Evolutionary conservation across 129 eudicot species (phyloP).

Genomic region (Artemisia argyi): DNA sequence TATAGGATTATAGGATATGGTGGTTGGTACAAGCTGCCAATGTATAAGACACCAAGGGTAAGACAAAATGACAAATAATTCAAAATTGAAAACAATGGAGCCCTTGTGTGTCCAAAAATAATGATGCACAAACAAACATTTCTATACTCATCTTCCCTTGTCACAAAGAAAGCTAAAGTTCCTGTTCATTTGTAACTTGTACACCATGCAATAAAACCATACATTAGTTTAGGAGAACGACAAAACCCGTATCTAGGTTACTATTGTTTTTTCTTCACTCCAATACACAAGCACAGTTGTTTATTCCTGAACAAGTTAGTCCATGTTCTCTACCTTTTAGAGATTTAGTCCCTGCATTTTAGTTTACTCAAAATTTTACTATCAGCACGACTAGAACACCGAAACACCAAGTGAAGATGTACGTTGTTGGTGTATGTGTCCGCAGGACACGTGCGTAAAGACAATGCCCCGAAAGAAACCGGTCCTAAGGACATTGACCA

Average conservation of each 20-base stretch:
- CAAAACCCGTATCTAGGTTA: constrained; percentile 14
- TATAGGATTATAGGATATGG: background rate
- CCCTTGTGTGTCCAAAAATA: constrained; percentile 14
- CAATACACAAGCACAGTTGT: background rate
- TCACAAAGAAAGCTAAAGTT: constrained; percentile 19
- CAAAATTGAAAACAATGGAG: constrained; percentile 19
- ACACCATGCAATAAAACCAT: background rate
- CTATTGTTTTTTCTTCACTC: background rate
- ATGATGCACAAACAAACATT: constrained; percentile 16
- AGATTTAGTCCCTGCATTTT: constrained; percentile 1
- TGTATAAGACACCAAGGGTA: constrained; percentile 23
- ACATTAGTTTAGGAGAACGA: background rate
- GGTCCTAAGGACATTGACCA: too few relatives aligned
- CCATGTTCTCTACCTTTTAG: background rate
- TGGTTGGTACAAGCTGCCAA: constrained; percentile 11
- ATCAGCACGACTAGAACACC: too few relatives aligned
- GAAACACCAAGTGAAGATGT: too few relatives aligned
- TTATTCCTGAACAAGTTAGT: background rate
- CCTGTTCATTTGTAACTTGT: constrained; percentile 1
- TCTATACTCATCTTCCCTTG: constrained; percentile 10
- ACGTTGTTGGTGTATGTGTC: background rate
- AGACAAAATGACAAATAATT: background rate
- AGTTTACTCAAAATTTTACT: too few relatives aligned
- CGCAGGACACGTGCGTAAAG: too few relatives aligned
- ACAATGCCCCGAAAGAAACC: too few relatives aligned